These are phyloP conservation scores for Thermothelomyces thermophilus DNA, from an alignment of 2,329 filamentous ascomycete genomes.

Conservation along the genomic window DNA sequence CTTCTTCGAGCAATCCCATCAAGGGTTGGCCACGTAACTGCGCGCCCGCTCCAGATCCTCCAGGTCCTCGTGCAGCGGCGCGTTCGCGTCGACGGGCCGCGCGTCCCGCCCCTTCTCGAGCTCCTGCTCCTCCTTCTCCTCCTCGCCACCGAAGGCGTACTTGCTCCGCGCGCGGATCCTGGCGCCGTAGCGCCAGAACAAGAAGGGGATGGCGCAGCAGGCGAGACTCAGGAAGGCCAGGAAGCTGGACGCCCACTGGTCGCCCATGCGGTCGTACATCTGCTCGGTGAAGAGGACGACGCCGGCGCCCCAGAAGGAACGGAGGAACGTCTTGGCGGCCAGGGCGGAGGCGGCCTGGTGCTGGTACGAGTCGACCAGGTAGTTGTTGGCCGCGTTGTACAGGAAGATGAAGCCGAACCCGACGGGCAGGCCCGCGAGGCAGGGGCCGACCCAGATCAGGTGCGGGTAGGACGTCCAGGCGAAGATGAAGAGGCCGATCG, in stretches of 20 bases:
- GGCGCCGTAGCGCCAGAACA: constrained; percentile 74
- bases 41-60: constrained; percentile 37
- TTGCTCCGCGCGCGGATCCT: constrained; percentile 61
- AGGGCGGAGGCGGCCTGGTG: constrained; percentile 73
- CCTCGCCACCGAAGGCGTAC: constrained; percentile 64
- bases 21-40: constrained; percentile 44
- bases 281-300: constrained; percentile 75
- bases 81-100: constrained; percentile 17
- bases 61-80: constrained; percentile 29
- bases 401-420: constrained; percentile 80
- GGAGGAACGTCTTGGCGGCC: constrained; percentile 73
- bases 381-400: constrained; percentile 73
- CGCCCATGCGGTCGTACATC: constrained; percentile 67
- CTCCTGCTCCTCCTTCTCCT: constrained; percentile 36
- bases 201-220: constrained; percentile 75
- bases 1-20: not conserved
- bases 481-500: constrained; percentile 52
- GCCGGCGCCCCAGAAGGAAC: constrained; percentile 72
- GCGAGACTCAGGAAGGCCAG: constrained; percentile 67
- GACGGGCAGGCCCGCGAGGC: constrained; percentile 63
- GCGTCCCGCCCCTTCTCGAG: constrained; percentile 33
- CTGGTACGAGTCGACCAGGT: constrained; percentile 58
- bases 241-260: constrained; percentile 70
- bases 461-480: constrained; percentile 57
- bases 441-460: constrained; percentile 65